A percentile compares a stretch with the other conserved stretches of the same genome.
phyloP scores from a whole-genome alignment of 768 basidiomycete species.

The Hygrocybe coccinea region DNA sequence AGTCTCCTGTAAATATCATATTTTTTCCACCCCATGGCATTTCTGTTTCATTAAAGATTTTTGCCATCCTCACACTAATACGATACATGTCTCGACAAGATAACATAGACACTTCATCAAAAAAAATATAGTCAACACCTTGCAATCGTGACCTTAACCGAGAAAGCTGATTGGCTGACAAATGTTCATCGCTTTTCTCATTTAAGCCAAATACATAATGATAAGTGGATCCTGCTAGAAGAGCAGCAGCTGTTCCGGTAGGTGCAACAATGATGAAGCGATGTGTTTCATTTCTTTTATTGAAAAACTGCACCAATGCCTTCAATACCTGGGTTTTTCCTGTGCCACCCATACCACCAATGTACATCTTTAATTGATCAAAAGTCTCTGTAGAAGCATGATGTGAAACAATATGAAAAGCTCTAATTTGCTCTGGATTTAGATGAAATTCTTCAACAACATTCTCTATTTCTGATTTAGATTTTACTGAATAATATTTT shows the following conservation, averaged over 20 bases:
- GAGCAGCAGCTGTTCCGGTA: slow-evolving; percentile 24
- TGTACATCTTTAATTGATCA: slow-evolving; percentile 29
- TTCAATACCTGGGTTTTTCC: slow-evolving; percentile 32
- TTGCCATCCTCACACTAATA: slow-evolving; percentile 26
- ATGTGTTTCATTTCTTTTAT: slow-evolving; percentile 22
- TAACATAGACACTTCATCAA: slow-evolving; percentile 34
- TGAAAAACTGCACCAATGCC: slow-evolving; percentile 23
- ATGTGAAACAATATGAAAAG: slow-evolving; percentile 29
- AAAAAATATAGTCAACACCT: slow-evolving; percentile 29
- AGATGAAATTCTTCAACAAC: slow-evolving; percentile 4
- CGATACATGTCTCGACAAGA: slow-evolving; percentile 28
- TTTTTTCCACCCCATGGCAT: slow-evolving; percentile 33
- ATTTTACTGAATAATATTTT: slow-evolving; percentile 2
- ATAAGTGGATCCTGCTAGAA: slow-evolving; percentile 25
- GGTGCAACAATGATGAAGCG: slow-evolving; percentile 23
- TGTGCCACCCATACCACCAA: slow-evolving; percentile 33
- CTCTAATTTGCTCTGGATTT: slow-evolving; percentile 25
- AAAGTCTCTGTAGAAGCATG: slow-evolving; percentile 14
- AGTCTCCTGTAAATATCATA: slow-evolving; percentile 37
- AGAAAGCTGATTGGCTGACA: neutral
- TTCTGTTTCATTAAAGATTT: slow-evolving; percentile 12
- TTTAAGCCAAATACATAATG: slow-evolving; percentile 14
- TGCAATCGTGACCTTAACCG: slow-evolving; percentile 5
- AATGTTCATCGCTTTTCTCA: neutral
- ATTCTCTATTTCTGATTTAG: slow-evolving; percentile 15